phyloP scores from a whole-genome alignment of 225 moss, liverwort and hornwort genomes.

The Rhytidiadelphus loreus region DNA sequence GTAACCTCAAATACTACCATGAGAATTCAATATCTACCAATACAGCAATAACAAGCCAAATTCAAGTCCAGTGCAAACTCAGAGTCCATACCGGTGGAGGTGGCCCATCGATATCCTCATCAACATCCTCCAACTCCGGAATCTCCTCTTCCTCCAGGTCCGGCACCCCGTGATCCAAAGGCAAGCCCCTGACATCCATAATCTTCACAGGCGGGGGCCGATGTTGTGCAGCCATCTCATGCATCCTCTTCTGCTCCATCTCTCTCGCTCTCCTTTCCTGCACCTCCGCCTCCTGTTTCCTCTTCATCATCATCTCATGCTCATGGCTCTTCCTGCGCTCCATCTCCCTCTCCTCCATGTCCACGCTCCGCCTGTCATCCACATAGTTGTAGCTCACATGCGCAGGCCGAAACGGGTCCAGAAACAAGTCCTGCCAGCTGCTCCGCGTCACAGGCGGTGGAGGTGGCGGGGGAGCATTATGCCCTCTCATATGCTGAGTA shows the following conservation, averaged over 20 bases:
- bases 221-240: not conserved
- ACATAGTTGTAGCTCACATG: constrained; percentile 29
- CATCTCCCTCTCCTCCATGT: not conserved
- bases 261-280: constrained; percentile 9
- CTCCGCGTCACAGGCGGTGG: constrained; percentile 31
- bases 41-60: not conserved
- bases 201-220: constrained; percentile 10
- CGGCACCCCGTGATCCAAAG: constrained; percentile 20
- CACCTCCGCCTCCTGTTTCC: constrained; percentile 3
- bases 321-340: not conserved
- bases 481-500: not conserved
- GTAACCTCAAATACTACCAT: not conserved
- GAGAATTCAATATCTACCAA: not conserved
- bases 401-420: constrained; percentile 47
- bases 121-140: constrained; percentile 46
- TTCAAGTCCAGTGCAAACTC: not conserved
- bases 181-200: not conserved
- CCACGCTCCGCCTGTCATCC: constrained; percentile 23
- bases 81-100: not conserved
- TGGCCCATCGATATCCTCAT: constrained; percentile 19
- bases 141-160: constrained; percentile 28
- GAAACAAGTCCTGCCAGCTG: constrained; percentile 45
- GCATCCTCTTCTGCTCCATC: constrained; percentile 9
- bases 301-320: constrained; percentile 6
- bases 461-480: constrained; percentile 33